phyloP scores from a whole-genome alignment of 495 filamentous ascomycete genomes.

The Evernia prunastri region DNA sequence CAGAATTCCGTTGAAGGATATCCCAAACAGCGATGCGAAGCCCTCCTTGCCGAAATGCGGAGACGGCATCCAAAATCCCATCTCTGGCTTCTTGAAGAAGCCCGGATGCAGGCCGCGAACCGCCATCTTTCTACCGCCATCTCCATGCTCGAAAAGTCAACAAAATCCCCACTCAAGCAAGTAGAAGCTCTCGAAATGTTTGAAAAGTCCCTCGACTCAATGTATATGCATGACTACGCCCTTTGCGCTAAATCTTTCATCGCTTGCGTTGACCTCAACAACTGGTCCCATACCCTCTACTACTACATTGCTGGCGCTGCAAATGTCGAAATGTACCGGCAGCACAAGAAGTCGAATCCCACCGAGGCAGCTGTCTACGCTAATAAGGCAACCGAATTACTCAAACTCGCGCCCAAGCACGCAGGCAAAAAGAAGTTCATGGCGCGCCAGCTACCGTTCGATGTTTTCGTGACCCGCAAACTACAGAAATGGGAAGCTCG shows the following conservation, averaged over 20 bases:
- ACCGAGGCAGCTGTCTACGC: constrained; percentile 48
- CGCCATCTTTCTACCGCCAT: constrained; percentile 63
- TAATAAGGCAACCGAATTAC: constrained; percentile 58
- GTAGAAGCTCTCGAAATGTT: constrained; percentile 74
- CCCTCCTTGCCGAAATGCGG: constrained; percentile 68
- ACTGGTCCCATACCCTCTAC: constrained; percentile 85
- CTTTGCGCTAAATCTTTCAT: constrained; percentile 68
- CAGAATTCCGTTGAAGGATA: constrained; percentile 55
- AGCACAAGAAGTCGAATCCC: constrained; percentile 46
- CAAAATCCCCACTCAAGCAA: constrained; percentile 74
- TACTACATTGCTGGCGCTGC: constrained; percentile 78
- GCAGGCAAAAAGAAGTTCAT: constrained; percentile 86
- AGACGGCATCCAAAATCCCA: constrained; percentile 70
- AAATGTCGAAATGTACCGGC: constrained; percentile 73
- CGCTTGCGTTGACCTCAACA: constrained; percentile 74
- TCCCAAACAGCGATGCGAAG: constrained; percentile 60
- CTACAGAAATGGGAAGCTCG: constrained; percentile 84
- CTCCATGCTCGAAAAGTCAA: constrained; percentile 49
- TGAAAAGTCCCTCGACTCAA: constrained; percentile 70
- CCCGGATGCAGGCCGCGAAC: constrained; percentile 65
- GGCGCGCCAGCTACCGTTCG: constrained; percentile 82
- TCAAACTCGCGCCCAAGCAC: constrained; percentile 64
- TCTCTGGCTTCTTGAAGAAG: constrained; percentile 88
- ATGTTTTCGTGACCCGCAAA: constrained; percentile 80
- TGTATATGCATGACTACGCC: constrained; percentile 71